Evolutionary conservation across 2,329 filamentous ascomycete species (phyloP).

Genomic region (Daldinia sp.): DNA sequence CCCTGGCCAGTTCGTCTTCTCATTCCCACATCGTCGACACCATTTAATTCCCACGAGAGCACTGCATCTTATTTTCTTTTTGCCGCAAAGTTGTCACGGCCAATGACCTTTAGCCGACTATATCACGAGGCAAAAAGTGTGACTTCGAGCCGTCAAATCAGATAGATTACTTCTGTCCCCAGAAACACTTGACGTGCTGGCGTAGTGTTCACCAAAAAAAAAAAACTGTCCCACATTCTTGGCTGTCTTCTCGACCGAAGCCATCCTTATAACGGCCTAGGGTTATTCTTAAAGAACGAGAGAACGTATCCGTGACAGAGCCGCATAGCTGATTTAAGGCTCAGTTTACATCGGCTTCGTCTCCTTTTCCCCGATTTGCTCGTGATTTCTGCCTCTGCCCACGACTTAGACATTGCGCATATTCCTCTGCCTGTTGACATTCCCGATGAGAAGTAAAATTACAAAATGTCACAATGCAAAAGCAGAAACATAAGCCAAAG

Average conservation of each 20-base stretch:
- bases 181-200: constrained; percentile 30
- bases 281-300: constrained; percentile 33
- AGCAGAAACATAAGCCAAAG: constrained; percentile 45
- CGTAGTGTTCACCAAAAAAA: constrained; percentile 38
- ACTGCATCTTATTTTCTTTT: constrained; percentile 40
- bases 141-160: constrained; percentile 41
- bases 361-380: constrained; percentile 35
- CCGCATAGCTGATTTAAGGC: constrained; percentile 49
- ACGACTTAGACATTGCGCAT: constrained; percentile 40
- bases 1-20: constrained; percentile 37
- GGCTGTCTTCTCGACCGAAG: constrained; percentile 30
- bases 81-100: constrained; percentile 36
- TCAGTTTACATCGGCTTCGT: constrained; percentile 40
- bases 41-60: constrained; percentile 38
- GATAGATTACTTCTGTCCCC: constrained; percentile 41
- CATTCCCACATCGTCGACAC: constrained; percentile 38
- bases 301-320: constrained; percentile 44
- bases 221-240: constrained; percentile 35
- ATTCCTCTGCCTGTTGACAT: constrained; percentile 34
- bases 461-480: constrained; percentile 51
- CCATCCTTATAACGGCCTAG: constrained; percentile 34
- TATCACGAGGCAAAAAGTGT: constrained; percentile 43
- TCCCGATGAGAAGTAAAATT: constrained; percentile 43
- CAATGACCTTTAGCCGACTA: constrained; percentile 41
- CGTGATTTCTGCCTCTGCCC: constrained; percentile 40